Conservation (phyloP, 345 rosid genomes). For the Durio zibethinus region DNA sequence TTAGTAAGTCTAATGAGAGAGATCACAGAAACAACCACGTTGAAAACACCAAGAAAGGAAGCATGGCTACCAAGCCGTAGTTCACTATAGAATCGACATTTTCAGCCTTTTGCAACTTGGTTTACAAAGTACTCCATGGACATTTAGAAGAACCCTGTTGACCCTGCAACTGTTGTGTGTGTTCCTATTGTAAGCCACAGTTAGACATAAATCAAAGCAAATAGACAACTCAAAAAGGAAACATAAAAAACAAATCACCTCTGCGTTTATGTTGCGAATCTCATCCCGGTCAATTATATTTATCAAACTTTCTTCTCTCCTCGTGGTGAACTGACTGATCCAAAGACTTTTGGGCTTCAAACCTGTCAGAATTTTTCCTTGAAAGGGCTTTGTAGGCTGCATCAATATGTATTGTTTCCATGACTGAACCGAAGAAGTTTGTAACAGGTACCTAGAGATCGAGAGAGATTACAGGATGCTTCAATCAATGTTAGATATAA, state of each 20-base stretch:
- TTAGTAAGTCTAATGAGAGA: background rate
- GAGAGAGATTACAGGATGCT: background rate
- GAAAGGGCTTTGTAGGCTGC: slow-evolving; percentile 53
- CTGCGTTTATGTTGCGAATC: slow-evolving; percentile 18
- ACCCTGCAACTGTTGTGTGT: slow-evolving; percentile 36
- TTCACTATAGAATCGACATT: slow-evolving; percentile 54
- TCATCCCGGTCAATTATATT: slow-evolving; percentile 20
- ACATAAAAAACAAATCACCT: slow-evolving; percentile 30
- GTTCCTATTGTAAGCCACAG: background rate
- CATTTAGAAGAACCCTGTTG: slow-evolving; percentile 39
- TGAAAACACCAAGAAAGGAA: slow-evolving; percentile 25
- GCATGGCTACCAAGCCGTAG: slow-evolving; percentile 56
- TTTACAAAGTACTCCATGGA: slow-evolving; percentile 30
- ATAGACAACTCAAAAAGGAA: background rate
- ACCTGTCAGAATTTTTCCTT: slow-evolving; percentile 30
- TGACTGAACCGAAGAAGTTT: slow-evolving; percentile 91
- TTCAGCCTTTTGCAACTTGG: slow-evolving; percentile 40
- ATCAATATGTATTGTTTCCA: slow-evolving; percentile 88
- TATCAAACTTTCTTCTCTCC: slow-evolving; percentile 24
- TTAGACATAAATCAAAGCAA: background rate
- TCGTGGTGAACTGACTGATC: slow-evolving; percentile 30
- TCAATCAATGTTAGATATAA: background rate
- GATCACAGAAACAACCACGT: background rate
- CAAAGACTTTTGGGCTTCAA: slow-evolving; percentile 24
- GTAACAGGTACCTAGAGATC: slow-evolving; percentile 81